These are phyloP conservation scores for Cicer bijugum DNA, from an alignment of 306 rosid species.

Conservation along the genomic window DNA sequence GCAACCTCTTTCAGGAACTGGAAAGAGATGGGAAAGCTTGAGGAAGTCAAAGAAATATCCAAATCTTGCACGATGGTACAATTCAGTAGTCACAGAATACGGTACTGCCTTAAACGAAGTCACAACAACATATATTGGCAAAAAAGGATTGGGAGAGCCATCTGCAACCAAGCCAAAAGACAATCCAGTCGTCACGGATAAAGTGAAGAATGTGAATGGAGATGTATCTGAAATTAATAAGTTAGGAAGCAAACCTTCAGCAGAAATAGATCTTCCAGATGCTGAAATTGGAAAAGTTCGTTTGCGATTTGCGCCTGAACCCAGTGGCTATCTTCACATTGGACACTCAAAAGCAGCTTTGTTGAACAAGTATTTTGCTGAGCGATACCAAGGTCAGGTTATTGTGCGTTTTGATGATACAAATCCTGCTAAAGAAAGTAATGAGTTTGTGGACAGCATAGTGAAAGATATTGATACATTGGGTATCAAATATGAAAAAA, in stretches of 20 bases:
- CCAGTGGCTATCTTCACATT: slow-evolving; percentile 96
- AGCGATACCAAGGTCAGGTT: slow-evolving; percentile 70
- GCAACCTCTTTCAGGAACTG: slow-evolving; percentile 59
- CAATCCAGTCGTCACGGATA: slow-evolving; percentile 43
- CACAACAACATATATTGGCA: slow-evolving; percentile 58
- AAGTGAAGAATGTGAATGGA: slow-evolving; percentile 50
- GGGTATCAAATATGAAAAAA: slow-evolving; percentile 68
- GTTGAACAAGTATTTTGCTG: slow-evolving; percentile 88
- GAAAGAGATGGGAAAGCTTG: slow-evolving; percentile 92
- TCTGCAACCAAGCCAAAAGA: slow-evolving; percentile 53
- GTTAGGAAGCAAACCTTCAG: slow-evolving; percentile 55
- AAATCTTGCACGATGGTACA: slow-evolving; percentile 85
- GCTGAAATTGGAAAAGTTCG: slow-evolving; percentile 89
- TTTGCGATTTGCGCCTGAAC: slow-evolving; percentile 93
- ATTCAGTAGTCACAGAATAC: slow-evolving; percentile 64
- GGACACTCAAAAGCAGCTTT: slow-evolving; percentile 97
- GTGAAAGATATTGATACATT: slow-evolving; percentile 82
- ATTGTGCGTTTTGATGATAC: slow-evolving; percentile 92
- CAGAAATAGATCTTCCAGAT: slow-evolving; percentile 87
- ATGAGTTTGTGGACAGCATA: slow-evolving; percentile 85
- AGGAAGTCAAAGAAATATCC: slow-evolving; percentile 84
- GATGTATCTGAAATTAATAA: slow-evolving; percentile 55
- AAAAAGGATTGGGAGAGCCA: slow-evolving; percentile 66
- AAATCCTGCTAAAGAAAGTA: slow-evolving; percentile 97
- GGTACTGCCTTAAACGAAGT: slow-evolving; percentile 62